Evolutionary conservation across 371 early-diverging fungal genomes (phyloP).

Genomic region (Thermomucor indicae-seudaticae): DNA sequence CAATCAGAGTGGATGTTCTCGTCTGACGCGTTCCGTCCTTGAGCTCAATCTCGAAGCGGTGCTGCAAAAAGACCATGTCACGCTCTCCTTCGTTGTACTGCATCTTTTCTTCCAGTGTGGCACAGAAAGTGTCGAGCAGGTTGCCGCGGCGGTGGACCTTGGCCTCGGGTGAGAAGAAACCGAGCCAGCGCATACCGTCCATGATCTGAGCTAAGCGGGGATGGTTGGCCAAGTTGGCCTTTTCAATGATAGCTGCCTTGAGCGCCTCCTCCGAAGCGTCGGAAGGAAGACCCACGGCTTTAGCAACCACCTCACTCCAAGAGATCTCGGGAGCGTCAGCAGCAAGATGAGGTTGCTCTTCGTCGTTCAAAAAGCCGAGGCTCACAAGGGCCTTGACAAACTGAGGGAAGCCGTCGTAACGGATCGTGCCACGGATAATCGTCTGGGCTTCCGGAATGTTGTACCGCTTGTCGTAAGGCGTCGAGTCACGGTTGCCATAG

Average conservation of each 20-base stretch:
- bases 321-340: conserved; percentile 56
- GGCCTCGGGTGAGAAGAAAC: conserved; percentile 70
- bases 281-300: conserved; percentile 49
- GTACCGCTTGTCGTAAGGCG: conserved; percentile 91
- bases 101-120: conserved; percentile 91
- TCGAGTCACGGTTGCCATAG: conserved; percentile 98
- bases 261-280: conserved; percentile 24
- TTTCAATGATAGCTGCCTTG: conserved; percentile 42
- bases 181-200: conserved; percentile 82
- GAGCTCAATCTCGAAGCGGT: conserved; percentile 89
- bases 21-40: conserved; percentile 76
- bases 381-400: conserved; percentile 91
- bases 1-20: conserved; percentile 87
- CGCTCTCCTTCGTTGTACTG: conserved; percentile 89
- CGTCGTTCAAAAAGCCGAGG: conserved; percentile 88
- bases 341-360: conserved; percentile 61
- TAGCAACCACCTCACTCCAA: conserved; percentile 73
- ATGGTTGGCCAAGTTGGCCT: conserved; percentile 45
- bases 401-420: conserved; percentile 90
- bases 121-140: conserved; percentile 92
- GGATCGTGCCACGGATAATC: conserved; percentile 91
- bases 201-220: conserved; percentile 55
- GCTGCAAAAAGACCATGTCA: conserved; percentile 97
- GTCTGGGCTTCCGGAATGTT: conserved; percentile 92
- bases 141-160: conserved; percentile 70